Percentiles rank a stretch among this genome's conserved stretches.
Evolutionary conservation across 768 basidiomycete species (phyloP).

Genomic region (Calocybe gangraenosa): DNA sequence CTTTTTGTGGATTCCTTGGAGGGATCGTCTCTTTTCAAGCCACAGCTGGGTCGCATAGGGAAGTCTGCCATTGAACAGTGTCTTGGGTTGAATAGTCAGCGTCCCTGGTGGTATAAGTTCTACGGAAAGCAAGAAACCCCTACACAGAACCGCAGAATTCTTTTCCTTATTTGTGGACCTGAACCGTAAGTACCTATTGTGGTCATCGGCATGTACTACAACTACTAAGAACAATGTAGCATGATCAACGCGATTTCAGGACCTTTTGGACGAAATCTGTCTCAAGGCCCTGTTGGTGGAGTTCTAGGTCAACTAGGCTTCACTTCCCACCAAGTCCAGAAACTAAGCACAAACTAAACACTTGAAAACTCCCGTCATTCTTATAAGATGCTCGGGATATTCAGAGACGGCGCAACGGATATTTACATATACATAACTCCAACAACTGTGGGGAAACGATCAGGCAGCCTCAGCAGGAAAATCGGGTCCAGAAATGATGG

Average conservation of each 20-base stretch:
- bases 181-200: slow-evolving; percentile 53
- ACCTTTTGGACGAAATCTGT: slow-evolving; percentile 69
- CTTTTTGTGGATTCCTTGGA: slow-evolving; percentile 61
- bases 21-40: slow-evolving; percentile 19
- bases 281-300: slow-evolving; percentile 71
- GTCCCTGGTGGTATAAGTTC: slow-evolving; percentile 33
- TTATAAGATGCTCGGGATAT: no score
- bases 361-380: neutral
- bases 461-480: slow-evolving; percentile 35
- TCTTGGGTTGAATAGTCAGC: slow-evolving; percentile 24
- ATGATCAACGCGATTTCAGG: slow-evolving; percentile 77
- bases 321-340: slow-evolving; percentile 61
- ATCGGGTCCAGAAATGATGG: slow-evolving; percentile 81
- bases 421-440: slow-evolving; percentile 10
- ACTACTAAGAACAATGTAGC: slow-evolving; percentile 33
- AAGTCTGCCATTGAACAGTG: slow-evolving; percentile 41
- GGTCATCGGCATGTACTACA: no score
- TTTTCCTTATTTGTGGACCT: slow-evolving; percentile 84
- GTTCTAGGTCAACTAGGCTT: slow-evolving; percentile 62
- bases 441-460: neutral
- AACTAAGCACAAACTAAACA: slow-evolving; percentile 39
- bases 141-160: slow-evolving; percentile 31
- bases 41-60: slow-evolving; percentile 53
- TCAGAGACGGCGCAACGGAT: no score
- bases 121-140: slow-evolving; percentile 20